Evolutionary conservation across 345 rosid genomes (phyloP).

Genomic region (Cardamine resedifolia): DNA sequence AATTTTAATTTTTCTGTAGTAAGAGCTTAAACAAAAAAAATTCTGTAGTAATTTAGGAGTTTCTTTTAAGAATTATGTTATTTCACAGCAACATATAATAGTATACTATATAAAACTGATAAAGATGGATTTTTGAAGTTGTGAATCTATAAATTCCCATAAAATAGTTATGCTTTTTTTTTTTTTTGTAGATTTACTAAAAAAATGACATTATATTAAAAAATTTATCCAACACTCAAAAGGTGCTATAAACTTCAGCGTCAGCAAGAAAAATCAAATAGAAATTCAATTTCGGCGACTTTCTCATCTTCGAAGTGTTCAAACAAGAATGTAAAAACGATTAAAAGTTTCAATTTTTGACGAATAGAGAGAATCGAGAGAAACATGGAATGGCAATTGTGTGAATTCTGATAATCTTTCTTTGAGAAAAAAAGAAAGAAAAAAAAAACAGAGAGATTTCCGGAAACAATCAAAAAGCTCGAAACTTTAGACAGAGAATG

Average conservation of each 20-base stretch:
- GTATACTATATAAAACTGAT: not conserved
- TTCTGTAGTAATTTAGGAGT: not conserved
- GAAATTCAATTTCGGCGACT: constrained; percentile 28
- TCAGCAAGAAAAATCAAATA: not conserved
- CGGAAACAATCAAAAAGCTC: constrained; percentile 9
- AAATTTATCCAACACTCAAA: constrained; percentile 1
- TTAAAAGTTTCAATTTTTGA: constrained; percentile 18
- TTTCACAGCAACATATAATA: not conserved
- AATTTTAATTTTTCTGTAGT: not conserved
- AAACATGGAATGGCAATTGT: not conserved
- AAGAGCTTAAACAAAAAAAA: too few relatives aligned
- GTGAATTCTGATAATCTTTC: constrained; percentile 14
- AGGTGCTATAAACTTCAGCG: constrained; percentile 16
- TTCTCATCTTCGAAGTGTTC: constrained; percentile 27
- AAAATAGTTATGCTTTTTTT: not conserved
- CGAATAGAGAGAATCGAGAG: not conserved
- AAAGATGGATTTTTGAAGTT: not conserved
- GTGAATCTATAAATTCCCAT: not conserved
- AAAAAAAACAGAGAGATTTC: constrained; percentile 21
- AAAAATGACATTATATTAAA: not conserved
- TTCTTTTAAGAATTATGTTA: not conserved
- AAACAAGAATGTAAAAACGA: constrained; percentile 22
- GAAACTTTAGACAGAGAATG: constrained; percentile 22
- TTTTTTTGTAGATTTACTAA: not conserved
- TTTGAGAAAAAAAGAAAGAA: not conserved